Conservation (phyloP, 306 rosid species). For the Boehmeria nivea region DNA sequence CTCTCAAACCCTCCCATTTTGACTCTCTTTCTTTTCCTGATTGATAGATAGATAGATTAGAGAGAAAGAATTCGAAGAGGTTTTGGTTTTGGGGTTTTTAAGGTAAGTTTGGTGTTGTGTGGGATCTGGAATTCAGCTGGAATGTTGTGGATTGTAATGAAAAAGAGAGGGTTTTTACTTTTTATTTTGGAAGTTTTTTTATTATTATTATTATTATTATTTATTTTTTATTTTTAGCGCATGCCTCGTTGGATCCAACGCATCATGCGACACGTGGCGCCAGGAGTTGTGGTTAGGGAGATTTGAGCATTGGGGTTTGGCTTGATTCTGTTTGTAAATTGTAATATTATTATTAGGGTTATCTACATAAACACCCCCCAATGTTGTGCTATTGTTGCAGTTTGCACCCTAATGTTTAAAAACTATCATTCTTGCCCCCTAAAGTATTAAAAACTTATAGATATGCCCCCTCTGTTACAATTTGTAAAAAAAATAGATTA, state of each 20-base stretch:
- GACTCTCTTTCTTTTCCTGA: neutral
- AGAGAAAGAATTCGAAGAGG: neutral
- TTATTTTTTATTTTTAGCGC: neutral
- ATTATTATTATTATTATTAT: neutral
- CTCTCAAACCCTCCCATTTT: slow-evolving; percentile 60
- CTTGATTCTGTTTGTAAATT: too few species aligned
- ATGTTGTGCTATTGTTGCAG: too few species aligned
- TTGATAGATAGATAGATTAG: neutral
- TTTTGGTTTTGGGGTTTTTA: neutral
- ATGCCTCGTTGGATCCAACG: slow-evolving; percentile 37
- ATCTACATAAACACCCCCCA: too few species aligned
- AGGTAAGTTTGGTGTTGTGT: neutral
- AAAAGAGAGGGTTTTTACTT: neutral
- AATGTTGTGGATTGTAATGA: neutral
- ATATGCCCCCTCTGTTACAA: too few species aligned
- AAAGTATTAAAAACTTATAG: too few species aligned
- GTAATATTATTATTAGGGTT: too few species aligned
- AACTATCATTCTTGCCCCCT: too few species aligned
- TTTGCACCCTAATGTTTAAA: too few species aligned
- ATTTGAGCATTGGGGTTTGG: too few species aligned
- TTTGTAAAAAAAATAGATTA: too few species aligned
- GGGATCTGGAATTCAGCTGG: neutral
- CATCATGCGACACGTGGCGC: slow-evolving; percentile 33
- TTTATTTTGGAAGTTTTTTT: neutral
- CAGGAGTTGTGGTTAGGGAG: neutral